Conservation (phyloP, 306 rosid genomes). For the Vigna nakashimae region DNA sequence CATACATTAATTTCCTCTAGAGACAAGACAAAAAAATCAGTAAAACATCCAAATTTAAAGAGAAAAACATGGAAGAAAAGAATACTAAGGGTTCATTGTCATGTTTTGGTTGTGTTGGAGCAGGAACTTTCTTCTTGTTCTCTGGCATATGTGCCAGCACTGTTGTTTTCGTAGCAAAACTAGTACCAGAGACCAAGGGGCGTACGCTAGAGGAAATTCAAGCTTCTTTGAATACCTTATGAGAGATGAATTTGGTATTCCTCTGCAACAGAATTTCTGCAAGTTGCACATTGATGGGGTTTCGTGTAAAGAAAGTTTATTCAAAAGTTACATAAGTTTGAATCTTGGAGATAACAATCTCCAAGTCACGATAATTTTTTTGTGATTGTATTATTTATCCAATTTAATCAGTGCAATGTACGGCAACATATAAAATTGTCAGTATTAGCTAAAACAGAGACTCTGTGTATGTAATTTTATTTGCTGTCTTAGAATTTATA, state of each 20-base stretch:
- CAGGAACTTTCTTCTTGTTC: constrained; percentile 68
- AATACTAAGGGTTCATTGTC: too few species aligned
- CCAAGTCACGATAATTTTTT: neutral
- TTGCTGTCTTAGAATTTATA: too few species aligned
- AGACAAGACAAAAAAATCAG: neutral
- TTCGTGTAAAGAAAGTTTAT: neutral
- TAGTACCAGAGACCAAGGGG: constrained; percentile 79
- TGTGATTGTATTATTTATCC: neutral
- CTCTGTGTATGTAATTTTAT: too few species aligned
- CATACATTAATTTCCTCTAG: neutral
- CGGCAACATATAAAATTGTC: too few species aligned
- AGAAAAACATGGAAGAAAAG: neutral
- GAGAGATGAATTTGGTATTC: neutral
- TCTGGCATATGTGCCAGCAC: constrained; percentile 56
- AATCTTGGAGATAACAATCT: neutral
- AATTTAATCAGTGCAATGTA: too few species aligned
- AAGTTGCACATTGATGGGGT: neutral
- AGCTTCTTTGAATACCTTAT: constrained; percentile 52
- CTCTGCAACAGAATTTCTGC: neutral
- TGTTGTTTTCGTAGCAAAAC: constrained; percentile 58
- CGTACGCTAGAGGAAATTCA: constrained; percentile 75
- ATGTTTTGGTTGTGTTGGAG: neutral
- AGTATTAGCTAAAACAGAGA: too few species aligned
- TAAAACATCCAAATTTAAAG: neutral
- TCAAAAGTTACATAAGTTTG: neutral